Conservation (phyloP, 352 stramenopile species). For the Phytophthora pluvialis region DNA sequence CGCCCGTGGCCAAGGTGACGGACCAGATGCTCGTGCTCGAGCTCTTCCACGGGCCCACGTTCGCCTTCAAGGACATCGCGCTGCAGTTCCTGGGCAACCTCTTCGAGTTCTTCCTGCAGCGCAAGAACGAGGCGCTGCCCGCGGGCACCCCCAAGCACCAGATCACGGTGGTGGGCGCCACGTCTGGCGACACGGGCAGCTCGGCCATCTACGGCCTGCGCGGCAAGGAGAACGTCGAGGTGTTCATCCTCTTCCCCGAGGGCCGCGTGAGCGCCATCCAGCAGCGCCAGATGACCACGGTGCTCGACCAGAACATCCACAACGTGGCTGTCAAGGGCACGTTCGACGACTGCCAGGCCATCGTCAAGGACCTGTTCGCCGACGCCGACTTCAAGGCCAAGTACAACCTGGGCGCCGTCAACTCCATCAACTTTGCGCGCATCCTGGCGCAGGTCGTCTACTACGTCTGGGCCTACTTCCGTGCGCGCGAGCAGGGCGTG, state of each 20-base stretch:
- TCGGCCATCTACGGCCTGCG: slow-evolving; percentile 98
- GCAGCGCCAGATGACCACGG: slow-evolving; percentile 99
- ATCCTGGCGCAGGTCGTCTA: slow-evolving; percentile 99
- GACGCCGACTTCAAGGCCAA: slow-evolving; percentile 93
- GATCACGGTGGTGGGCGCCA: slow-evolving; percentile 98
- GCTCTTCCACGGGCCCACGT: slow-evolving; percentile 99
- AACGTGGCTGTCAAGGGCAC: slow-evolving; percentile 95
- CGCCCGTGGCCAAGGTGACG: slow-evolving; percentile 93
- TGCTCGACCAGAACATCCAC: slow-evolving; percentile 98
- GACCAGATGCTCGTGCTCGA: slow-evolving; percentile 93
- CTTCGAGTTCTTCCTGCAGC: slow-evolving; percentile 98
- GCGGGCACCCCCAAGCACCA: slow-evolving; percentile 61
- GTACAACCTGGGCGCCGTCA: slow-evolving; percentile 97
- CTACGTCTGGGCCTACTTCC: slow-evolving; percentile 99
- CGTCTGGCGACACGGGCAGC: slow-evolving; percentile 97
- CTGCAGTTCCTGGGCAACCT: slow-evolving; percentile 99
- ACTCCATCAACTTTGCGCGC: slow-evolving; percentile 99
- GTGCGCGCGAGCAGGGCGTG: slow-evolving; percentile 71
- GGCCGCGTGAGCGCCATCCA: slow-evolving; percentile 97
- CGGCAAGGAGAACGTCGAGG: slow-evolving; percentile 97
- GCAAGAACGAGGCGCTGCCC: slow-evolving; percentile 80
- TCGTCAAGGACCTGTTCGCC: slow-evolving; percentile 98
- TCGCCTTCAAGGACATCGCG: slow-evolving; percentile 99
- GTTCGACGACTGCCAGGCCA: slow-evolving; percentile 99
- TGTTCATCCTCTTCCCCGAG: slow-evolving; percentile 98